Evolutionary conservation across 2,329 filamentous ascomycete species (phyloP), one percentile per base, ranked within the genome.

Genomic region (Xylariaceae sp.): DNA sequence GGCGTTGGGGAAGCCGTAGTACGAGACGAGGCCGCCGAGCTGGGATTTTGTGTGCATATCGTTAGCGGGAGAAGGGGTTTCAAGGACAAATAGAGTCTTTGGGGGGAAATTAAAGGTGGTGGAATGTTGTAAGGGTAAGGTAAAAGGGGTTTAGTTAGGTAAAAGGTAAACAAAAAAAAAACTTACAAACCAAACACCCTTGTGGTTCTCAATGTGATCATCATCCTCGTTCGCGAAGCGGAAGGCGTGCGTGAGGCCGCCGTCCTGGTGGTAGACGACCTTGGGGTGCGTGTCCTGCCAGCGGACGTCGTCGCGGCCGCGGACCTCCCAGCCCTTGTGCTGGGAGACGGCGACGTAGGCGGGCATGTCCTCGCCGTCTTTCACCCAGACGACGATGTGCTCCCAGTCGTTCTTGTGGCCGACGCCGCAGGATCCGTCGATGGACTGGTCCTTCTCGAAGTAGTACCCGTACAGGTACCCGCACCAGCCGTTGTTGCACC

Each of bases 401-500:
- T 62, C 58, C 58, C 58, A 62, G 48, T 60, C 58, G 45, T 69
- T 62, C 8, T 53, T 57, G 54, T 68, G 66, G 13, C 62, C 60
- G 2, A 51, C 52, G 34, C 57, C 56, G 34, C 56, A 36, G 23
- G 59, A 39, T 36, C 55, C 45, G 31, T 48, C 44, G 15, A 59
- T 23, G 2, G 57, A 51, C 7, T 62, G 58, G 51, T 69, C 66
- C 53, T 68, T 68, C 44, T 69, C 66, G 41, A 69, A 69, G 54
- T 68, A 70, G 53, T 69, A 68, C 38, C 59, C 65, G 55, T 69
- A 69, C 23, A 68, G 31, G 50, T 63, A 60, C 13, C 59, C 57
- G 54, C 66, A 70, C 65, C 64, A 68, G 34, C 60, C 61, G 48
- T 60, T 59, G 51, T 69, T 69, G 57, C 66, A 69, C 2, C 62